Percentiles rank a stretch among this genome's conserved stretches.
Evolutionary conservation across 1,284 basidiomycete species (phyloP).

Genomic region (Gastroboletus turbinatus): DNA sequence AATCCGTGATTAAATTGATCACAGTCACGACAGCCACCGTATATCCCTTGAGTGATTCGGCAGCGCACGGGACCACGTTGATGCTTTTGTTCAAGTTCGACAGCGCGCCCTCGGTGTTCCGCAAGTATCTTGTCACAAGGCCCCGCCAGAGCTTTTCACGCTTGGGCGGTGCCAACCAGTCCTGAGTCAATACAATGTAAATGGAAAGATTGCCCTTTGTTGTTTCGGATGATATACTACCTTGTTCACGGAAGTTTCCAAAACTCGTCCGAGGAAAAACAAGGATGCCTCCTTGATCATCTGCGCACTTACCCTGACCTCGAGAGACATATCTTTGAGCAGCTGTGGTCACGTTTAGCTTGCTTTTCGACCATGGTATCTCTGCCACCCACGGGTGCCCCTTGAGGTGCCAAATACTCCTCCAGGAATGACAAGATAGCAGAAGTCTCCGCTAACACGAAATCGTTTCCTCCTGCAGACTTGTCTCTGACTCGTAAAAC

Average conservation of each 20-base stretch:
- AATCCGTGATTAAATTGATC: slow-evolving; percentile 22
- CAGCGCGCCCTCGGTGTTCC: slow-evolving; percentile 24
- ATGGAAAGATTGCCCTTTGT: background rate
- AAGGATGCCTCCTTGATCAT: slow-evolving; percentile 30
- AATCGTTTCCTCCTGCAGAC: slow-evolving; percentile 7
- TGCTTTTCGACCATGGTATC: background rate
- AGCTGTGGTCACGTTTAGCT: slow-evolving; percentile 16
- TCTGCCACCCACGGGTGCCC: slow-evolving; percentile 12
- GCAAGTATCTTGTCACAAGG: slow-evolving; percentile 25
- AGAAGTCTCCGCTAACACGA: slow-evolving; percentile 28
- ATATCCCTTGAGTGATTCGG: slow-evolving; percentile 17
- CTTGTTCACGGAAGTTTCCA: slow-evolving; percentile 8
- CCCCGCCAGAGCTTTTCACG: slow-evolving; percentile 27
- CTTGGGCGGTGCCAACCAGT: slow-evolving; percentile 26
- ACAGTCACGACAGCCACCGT: slow-evolving; percentile 19
- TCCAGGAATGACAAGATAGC: slow-evolving; percentile 26
- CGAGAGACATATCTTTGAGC: slow-evolving; percentile 19
- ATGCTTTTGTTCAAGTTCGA: slow-evolving; percentile 11
- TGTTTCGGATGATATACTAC: slow-evolving; percentile 5
- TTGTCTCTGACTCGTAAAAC: slow-evolving; percentile 23
- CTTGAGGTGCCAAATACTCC: slow-evolving; percentile 17
- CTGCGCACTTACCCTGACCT: slow-evolving; percentile 14
- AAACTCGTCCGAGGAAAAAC: slow-evolving; percentile 21
- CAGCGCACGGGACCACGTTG: slow-evolving; percentile 17
- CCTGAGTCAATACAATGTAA: slow-evolving; percentile 4